Conservation (phyloP, 768 basidiomycete species). For the Podaxis pistillaris region DNA sequence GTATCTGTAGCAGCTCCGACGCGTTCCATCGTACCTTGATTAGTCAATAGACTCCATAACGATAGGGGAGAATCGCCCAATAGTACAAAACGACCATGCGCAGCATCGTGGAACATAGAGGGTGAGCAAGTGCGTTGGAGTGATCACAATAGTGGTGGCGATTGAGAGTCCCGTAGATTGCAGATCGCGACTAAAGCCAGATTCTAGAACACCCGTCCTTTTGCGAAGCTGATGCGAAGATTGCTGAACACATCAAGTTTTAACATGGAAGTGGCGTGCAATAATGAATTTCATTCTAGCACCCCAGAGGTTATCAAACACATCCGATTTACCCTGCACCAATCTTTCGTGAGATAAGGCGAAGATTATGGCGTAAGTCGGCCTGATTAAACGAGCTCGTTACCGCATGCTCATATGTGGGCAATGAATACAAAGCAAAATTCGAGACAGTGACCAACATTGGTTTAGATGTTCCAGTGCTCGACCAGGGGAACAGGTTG, state of each 20-base stretch:
- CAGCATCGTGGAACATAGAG: neutral
- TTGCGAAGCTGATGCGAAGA: conserved; percentile 5
- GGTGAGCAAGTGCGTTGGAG: neutral
- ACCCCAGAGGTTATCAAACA: conserved; percentile 9
- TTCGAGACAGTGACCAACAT: neutral
- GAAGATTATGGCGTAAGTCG: conserved; percentile 9
- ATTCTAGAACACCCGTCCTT: conserved; percentile 1
- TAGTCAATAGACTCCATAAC: neutral
- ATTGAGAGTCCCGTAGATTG: neutral
- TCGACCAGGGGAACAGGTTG: neutral
- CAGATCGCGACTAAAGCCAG: conserved; percentile 10
- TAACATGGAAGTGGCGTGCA: conserved; percentile 7
- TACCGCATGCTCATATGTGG: neutral
- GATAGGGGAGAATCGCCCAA: neutral
- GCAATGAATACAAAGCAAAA: too few relatives aligned
- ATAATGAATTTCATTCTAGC: conserved; percentile 7
- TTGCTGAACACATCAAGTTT: conserved; percentile 5
- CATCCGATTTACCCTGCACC: conserved; percentile 8
- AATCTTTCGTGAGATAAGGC: conserved; percentile 7
- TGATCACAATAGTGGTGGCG: conserved; percentile 7
- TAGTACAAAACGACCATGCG: neutral
- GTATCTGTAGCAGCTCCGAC: neutral
- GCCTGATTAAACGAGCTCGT: conserved; percentile 2
- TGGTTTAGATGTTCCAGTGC: neutral
- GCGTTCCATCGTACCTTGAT: neutral